These are phyloP conservation scores for Myxozyma mucilagina DNA, from an alignment of 805 yeast genomes.

Conservation along the genomic window DNA sequence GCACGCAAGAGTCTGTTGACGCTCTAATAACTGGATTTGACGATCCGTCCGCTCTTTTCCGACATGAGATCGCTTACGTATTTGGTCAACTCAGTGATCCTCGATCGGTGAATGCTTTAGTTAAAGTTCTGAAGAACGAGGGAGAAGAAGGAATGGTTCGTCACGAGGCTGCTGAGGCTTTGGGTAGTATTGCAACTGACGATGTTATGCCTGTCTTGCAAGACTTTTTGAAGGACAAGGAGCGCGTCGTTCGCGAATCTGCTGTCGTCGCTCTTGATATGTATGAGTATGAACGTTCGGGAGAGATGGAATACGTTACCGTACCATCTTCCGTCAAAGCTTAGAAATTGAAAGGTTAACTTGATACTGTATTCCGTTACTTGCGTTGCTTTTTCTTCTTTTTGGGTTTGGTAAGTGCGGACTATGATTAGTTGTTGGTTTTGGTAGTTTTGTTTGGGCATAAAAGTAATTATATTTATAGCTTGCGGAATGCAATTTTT, in stretches of 20 bases:
- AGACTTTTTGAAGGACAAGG: slow-evolving; percentile 75
- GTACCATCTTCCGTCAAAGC: background rate
- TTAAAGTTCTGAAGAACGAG: slow-evolving; percentile 74
- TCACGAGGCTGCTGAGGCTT: slow-evolving; percentile 99
- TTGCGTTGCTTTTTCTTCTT: background rate
- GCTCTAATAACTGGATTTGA: slow-evolving; percentile 89
- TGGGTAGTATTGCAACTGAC: slow-evolving; percentile 94
- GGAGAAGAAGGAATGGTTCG: slow-evolving; percentile 97
- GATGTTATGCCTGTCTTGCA: slow-evolving; percentile 89
- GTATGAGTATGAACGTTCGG: slow-evolving; percentile 79
- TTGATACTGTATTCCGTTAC: background rate
- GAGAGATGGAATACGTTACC: slow-evolving; percentile 29
- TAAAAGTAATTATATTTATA: too few relatives aligned
- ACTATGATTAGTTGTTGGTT: background rate
- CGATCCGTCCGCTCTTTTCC: slow-evolving; percentile 90
- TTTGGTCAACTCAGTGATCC: slow-evolving; percentile 97
- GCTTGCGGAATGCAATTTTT: too few relatives aligned
- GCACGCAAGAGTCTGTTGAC: slow-evolving; percentile 85
- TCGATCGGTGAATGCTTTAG: slow-evolving; percentile 81
- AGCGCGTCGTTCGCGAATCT: slow-evolving; percentile 90
- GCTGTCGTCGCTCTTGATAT: slow-evolving; percentile 97
- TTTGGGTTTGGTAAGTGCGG: background rate
- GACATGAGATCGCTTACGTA: slow-evolving; percentile 97
- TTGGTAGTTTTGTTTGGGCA: too few relatives aligned
- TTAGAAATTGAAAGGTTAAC: background rate